Base-by-base conservation (phyloP, 805 yeast genomes). In the Dipodascus geniculatus region DNA sequence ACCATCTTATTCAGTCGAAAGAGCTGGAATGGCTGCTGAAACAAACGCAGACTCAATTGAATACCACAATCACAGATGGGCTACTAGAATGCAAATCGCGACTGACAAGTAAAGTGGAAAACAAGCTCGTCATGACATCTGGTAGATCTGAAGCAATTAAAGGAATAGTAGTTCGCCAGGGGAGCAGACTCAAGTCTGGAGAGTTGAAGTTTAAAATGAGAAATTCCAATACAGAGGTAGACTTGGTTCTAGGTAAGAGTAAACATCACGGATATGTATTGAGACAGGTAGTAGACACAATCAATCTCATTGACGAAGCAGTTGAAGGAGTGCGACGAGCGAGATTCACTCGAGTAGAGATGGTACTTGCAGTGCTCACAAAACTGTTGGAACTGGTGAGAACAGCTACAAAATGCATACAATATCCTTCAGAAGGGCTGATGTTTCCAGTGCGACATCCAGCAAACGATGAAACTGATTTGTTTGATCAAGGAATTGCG, bases 61-160 rank as follows among this genome's bases (percentile, higher is more conserved):
- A 55, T 14, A 38, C 47, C 3, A 51, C 58, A 23, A 52, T 59
- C 3, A 24, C 22, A 16, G 54, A 48, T 3, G 62, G 59, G 9
- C 49, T 59, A 19, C 44, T 56, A 22, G 62, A 58, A 38, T 59
- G 61, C 47, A 49, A 53, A 44, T 48, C 28, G 1, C 38, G 60
- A 31, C 53, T 59, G 47, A 38, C 44, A 9, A 53, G 58, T 38
- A 49, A 50, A 11, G 50, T 31, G 22, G 53, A 57, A n/a, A 49
- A 49, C 22, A 57, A 57, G 52, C 58, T 60, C 42, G 61, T 56
- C 22, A 57, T 60, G 54, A 55, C 62, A 2, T 55, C 61, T 11
- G 48, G 56, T 38, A 51, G 60, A 19, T 53, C 57, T 20, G 63
- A 60, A 38, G 54, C 56, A n/a, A 53, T 60, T 33, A 60, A 59